Evolutionary conservation across 2,329 filamentous ascomycete genomes (phyloP).

Genomic region (Pseudopithomyces chartarum): DNA sequence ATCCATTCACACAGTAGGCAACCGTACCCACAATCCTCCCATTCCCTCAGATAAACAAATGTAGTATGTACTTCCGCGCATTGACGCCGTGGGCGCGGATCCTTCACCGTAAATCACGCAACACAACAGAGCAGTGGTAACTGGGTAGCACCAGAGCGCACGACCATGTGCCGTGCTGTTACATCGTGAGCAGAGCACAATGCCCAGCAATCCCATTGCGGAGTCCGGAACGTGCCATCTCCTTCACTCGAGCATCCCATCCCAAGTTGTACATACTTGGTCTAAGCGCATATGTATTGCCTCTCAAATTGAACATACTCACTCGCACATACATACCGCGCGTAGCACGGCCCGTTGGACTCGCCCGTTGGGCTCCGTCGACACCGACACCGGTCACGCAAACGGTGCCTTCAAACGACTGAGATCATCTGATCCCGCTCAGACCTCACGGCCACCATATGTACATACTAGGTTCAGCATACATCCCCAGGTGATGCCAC

Average conservation of each 20-base stretch:
- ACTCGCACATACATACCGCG: not conserved
- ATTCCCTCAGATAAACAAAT: not conserved
- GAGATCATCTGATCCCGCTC: too few species aligned
- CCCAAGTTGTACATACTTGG: not conserved
- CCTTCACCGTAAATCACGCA: not conserved
- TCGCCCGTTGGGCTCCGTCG: too few species aligned
- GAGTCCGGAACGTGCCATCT: not conserved
- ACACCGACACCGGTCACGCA: too few species aligned
- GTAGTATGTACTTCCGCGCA: not conserved
- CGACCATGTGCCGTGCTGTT: not conserved
- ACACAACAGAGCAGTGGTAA: not conserved
- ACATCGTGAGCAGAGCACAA: not conserved
- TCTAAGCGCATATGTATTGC: not conserved
- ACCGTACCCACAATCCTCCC: not conserved
- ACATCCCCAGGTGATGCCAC: too few species aligned
- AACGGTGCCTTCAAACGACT: too few species aligned
- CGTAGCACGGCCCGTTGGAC: not conserved
- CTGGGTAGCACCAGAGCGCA: not conserved
- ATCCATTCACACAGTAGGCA: not conserved
- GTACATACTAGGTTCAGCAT: too few species aligned
- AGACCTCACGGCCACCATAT: too few species aligned
- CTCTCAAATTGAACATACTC: too few species aligned
- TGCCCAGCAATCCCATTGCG: not conserved
- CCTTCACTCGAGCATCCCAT: not conserved
- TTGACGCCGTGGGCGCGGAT: not conserved